phyloP scores from a whole-genome alignment of 305 asterid genomes.

The Caryopteris hybrid region DNA sequence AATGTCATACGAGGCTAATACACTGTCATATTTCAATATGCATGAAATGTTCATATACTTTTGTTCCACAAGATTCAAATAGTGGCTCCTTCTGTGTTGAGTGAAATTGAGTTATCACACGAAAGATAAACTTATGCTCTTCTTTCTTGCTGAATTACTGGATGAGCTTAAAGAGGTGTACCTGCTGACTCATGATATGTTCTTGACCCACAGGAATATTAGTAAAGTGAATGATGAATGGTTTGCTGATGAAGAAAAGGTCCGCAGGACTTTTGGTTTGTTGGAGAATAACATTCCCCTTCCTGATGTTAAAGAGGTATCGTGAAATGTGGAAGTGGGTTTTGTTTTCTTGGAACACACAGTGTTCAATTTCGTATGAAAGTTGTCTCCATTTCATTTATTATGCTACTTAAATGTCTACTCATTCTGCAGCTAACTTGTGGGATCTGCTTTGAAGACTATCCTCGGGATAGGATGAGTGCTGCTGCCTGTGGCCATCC shows the following conservation, averaged over 20 bases:
- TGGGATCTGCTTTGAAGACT: slow-evolving; percentile 90
- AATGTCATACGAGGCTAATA: not conserved
- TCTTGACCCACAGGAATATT: slow-evolving; percentile 75
- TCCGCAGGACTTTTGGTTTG: slow-evolving; percentile 68
- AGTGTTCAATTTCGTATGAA: not conserved
- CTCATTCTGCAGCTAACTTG: slow-evolving; percentile 70
- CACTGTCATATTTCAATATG: slow-evolving; percentile 3
- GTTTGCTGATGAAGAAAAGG: slow-evolving; percentile 84
- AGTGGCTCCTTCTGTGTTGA: not conserved
- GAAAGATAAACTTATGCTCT: not conserved
- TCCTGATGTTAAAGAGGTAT: slow-evolving; percentile 77
- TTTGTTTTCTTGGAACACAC: slow-evolving; percentile 4
- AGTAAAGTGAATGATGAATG: slow-evolving; percentile 89
- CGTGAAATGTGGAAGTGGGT: slow-evolving; percentile 16
- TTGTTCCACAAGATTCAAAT: slow-evolving; percentile 9
- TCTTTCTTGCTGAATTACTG: slow-evolving; percentile 12
- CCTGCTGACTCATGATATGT: slow-evolving; percentile 27
- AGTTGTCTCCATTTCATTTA: slow-evolving; percentile 7
- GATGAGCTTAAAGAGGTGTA: slow-evolving; percentile 11
- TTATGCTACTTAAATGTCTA: slow-evolving; percentile 13
- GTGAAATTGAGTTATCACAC: not conserved
- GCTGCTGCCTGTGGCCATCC: slow-evolving; percentile 95
- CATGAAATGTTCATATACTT: not conserved
- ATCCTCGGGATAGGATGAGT: slow-evolving; percentile 54
- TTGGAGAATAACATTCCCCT: slow-evolving; percentile 54